Percentiles rank a stretch among this genome's conserved stretches.
Evolutionary conservation across 2,329 filamentous ascomycete species (phyloP).

Genomic region (Chlorencoelia australis): DNA sequence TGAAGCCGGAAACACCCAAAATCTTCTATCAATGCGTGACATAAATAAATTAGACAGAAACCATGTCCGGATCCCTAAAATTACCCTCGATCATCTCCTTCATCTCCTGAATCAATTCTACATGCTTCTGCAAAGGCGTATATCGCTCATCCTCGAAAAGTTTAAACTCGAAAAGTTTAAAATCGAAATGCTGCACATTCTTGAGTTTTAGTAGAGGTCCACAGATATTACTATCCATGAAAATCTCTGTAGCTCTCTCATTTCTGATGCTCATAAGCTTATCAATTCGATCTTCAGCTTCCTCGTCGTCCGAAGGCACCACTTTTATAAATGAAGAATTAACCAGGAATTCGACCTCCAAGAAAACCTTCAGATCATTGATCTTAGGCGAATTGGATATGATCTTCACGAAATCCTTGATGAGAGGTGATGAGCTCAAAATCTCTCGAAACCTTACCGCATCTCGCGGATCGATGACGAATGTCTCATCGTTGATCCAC

Average conservation of each 20-base stretch:
- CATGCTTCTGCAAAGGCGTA: slow-evolving; percentile 6
- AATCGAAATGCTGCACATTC: slow-evolving; percentile 9
- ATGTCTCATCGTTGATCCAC: slow-evolving; percentile 10
- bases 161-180: no score
- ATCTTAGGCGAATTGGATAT: slow-evolving; percentile 6
- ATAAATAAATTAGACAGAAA: no score
- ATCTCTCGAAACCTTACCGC: slow-evolving; percentile 1
- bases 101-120: slow-evolving; percentile 6
- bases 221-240: slow-evolving; percentile 11
- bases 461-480: slow-evolving; percentile 1
- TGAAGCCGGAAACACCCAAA: no score
- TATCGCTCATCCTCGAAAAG: slow-evolving; percentile 8
- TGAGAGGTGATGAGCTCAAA: slow-evolving; percentile 5
- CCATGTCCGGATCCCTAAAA: slow-evolving; percentile 4
- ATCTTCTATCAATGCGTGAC: no score
- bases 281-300: slow-evolving; percentile 5
- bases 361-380: slow-evolving; percentile 7
- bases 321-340: slow-evolving; percentile 7
- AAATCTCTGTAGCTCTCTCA: slow-evolving; percentile 10
- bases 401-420: slow-evolving; percentile 13
- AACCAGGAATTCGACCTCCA: slow-evolving; percentile 11
- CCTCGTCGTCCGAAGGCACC: slow-evolving; percentile 4
- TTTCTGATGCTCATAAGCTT: slow-evolving; percentile 8
- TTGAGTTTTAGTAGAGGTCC: slow-evolving; percentile 5
- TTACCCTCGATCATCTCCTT: slow-evolving; percentile 12